Evolutionary conservation across 2,329 filamentous ascomycete genomes (phyloP).

Genomic region (Fusarium liriodendri): DNA sequence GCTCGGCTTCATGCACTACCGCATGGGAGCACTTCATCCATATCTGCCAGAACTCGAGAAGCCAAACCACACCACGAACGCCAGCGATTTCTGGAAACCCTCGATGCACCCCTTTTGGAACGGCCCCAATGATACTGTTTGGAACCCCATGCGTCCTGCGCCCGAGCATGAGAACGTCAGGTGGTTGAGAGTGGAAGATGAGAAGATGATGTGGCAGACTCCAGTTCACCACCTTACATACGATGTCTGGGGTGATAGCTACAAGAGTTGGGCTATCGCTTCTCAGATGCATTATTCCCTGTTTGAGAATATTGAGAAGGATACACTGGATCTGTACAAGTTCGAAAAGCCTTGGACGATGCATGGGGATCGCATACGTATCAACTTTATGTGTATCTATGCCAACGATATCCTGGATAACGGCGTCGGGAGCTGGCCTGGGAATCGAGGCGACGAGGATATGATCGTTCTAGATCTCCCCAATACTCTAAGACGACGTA

Average conservation of each 20-base stretch:
- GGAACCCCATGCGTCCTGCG: neutral
- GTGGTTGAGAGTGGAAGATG: slow-evolving; percentile 26
- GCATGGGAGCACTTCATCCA: slow-evolving; percentile 33
- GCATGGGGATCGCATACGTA: slow-evolving; percentile 29
- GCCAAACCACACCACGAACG: slow-evolving; percentile 2
- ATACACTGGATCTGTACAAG: slow-evolving; percentile 28
- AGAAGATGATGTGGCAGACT: slow-evolving; percentile 21
- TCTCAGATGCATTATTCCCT: slow-evolving; percentile 35
- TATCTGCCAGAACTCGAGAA: slow-evolving; percentile 24
- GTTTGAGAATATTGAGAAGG: slow-evolving; percentile 33
- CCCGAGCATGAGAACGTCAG: neutral
- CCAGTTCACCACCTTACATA: slow-evolving; percentile 25
- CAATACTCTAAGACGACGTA: slow-evolving; percentile 23
- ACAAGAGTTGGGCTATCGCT: slow-evolving; percentile 31
- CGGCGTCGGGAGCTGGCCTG: slow-evolving; percentile 1
- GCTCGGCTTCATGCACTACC: slow-evolving; percentile 32
- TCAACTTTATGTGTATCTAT: slow-evolving; percentile 36
- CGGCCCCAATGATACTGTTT: slow-evolving; percentile 13
- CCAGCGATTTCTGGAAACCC: slow-evolving; percentile 27
- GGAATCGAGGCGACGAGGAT: slow-evolving; percentile 10
- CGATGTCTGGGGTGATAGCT: slow-evolving; percentile 28
- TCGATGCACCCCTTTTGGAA: slow-evolving; percentile 25
- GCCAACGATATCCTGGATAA: slow-evolving; percentile 29
- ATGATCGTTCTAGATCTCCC: slow-evolving; percentile 17
- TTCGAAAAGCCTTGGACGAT: slow-evolving; percentile 32